Conservation (phyloP, 2,329 filamentous ascomycete genomes). For the Arthrinium phaeospermum region DNA sequence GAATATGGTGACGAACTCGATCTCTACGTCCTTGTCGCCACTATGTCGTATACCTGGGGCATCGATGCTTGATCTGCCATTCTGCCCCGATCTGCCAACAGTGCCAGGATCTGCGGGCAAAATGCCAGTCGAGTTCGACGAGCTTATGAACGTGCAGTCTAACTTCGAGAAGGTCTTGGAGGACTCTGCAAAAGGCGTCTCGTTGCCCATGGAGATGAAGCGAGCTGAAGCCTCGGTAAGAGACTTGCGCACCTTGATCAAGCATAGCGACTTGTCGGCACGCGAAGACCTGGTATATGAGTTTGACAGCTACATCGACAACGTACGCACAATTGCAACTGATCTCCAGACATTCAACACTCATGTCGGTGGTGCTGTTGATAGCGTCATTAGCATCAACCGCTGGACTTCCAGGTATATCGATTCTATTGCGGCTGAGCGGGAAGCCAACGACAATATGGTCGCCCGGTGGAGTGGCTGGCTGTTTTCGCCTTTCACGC, state of each 20-base stretch:
- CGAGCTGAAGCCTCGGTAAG: slow-evolving; percentile 75
- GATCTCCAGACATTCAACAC: slow-evolving; percentile 79
- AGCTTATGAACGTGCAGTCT: slow-evolving; percentile 75
- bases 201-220: slow-evolving; percentile 80
- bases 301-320: slow-evolving; percentile 77
- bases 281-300: slow-evolving; percentile 75
- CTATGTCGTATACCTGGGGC: slow-evolving; percentile 73
- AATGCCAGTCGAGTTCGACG: slow-evolving; percentile 68
- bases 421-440: slow-evolving; percentile 58
- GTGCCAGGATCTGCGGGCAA: slow-evolving; percentile 28
- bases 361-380: slow-evolving; percentile 74
- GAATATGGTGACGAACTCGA: slow-evolving; percentile 66
- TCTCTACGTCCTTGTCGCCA: slow-evolving; percentile 68
- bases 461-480: slow-evolving; percentile 49
- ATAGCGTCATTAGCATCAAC: slow-evolving; percentile 76
- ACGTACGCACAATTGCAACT: slow-evolving; percentile 66
- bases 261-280: slow-evolving; percentile 70
- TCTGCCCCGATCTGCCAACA: slow-evolving; percentile 55
- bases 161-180: slow-evolving; percentile 78
- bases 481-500: slow-evolving; percentile 67
- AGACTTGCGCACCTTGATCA: slow-evolving; percentile 74
- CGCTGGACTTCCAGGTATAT: slow-evolving; percentile 76
- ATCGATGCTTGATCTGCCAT: slow-evolving; percentile 65
- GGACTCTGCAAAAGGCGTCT: slow-evolving; percentile 67
- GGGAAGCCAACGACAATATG: slow-evolving; percentile 36